phyloP scores from a whole-genome alignment of 2,329 filamentous ascomycete genomes.

The Ascochyta rabiei region DNA sequence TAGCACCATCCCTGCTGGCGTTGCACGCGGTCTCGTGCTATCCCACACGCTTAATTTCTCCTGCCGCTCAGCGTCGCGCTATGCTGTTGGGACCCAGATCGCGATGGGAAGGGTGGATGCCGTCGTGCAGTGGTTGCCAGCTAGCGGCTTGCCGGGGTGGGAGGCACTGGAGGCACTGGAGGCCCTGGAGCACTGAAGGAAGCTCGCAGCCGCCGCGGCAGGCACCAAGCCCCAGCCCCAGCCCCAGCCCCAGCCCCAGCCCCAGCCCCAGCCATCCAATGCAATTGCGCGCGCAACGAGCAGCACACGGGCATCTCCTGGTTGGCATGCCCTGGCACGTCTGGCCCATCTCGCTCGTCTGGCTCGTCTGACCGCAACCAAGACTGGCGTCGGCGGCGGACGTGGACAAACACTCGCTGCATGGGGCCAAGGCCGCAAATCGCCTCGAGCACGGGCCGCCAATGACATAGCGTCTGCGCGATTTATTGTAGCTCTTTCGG shows the following conservation, averaged over 20 bases:
- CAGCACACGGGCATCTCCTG: not conserved
- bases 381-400: slow-evolving; percentile 12
- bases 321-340: no score
- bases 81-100: slow-evolving; percentile 17
- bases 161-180: no score
- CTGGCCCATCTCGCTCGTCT: not conserved
- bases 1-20: slow-evolving; percentile 23
- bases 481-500: slow-evolving; percentile 23
- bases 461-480: slow-evolving; percentile 22
- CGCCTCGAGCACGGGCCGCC: slow-evolving; percentile 17
- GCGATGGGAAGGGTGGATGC: slow-evolving; percentile 1
- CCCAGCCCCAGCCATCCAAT: no score
- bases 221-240: no score
- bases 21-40: slow-evolving; percentile 21
- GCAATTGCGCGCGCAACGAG: not conserved
- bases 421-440: slow-evolving; percentile 25
- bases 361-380: not conserved
- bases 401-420: slow-evolving; percentile 17
- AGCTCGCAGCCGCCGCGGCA: no score
- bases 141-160: not conserved
- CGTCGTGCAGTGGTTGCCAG: not conserved
- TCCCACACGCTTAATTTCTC: slow-evolving; percentile 32
- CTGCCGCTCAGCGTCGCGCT: slow-evolving; percentile 25
- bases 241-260: no score
- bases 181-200: no score